These are phyloP conservation scores for Millerago galiae DNA, from an alignment of 805 yeast species.

Conservation along the genomic window DNA sequence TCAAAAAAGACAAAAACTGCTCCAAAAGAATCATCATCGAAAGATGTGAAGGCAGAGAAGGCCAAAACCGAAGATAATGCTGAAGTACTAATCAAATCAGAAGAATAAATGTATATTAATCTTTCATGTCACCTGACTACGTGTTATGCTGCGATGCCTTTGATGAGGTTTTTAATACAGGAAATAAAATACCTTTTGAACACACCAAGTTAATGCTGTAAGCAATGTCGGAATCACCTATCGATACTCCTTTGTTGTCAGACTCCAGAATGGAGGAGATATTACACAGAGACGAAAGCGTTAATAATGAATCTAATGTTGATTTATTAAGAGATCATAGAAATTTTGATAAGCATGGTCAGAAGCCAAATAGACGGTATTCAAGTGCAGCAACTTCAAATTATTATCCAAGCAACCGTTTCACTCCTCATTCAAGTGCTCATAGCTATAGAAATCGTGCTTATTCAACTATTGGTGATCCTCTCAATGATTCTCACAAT, in stretches of 20 bases:
- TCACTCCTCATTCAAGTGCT: not conserved
- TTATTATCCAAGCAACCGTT: not conserved
- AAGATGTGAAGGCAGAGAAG: conserved; percentile 19
- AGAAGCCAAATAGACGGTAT: conserved; percentile 1
- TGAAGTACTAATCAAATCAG: no score
- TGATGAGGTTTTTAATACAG: no score
- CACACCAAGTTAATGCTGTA: not conserved
- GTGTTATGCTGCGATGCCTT: not conserved
- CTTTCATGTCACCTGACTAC: not conserved
- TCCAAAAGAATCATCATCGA: conserved; percentile 13
- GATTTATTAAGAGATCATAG: conserved; percentile 8
- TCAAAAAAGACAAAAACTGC: conserved; percentile 20
- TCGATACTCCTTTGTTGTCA: conserved; percentile 5
- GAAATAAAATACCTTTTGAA: no score
- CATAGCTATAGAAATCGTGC: not conserved
- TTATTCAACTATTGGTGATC: not conserved
- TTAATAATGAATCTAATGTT: not conserved
- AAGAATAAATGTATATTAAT: not conserved
- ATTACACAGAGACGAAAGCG: not conserved
- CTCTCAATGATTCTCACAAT: conserved; percentile 1
- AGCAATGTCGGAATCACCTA: conserved; percentile 6
- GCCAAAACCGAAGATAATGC: conserved; percentile 20
- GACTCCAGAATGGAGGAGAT: not conserved
- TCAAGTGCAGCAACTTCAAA: conserved; percentile 2
- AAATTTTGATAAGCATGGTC: conserved; percentile 2